Percentiles rank a stretch among this genome's conserved stretches.
Evolutionary conservation across 345 rosid species (phyloP).

Genomic region (Turnera subulata): DNA sequence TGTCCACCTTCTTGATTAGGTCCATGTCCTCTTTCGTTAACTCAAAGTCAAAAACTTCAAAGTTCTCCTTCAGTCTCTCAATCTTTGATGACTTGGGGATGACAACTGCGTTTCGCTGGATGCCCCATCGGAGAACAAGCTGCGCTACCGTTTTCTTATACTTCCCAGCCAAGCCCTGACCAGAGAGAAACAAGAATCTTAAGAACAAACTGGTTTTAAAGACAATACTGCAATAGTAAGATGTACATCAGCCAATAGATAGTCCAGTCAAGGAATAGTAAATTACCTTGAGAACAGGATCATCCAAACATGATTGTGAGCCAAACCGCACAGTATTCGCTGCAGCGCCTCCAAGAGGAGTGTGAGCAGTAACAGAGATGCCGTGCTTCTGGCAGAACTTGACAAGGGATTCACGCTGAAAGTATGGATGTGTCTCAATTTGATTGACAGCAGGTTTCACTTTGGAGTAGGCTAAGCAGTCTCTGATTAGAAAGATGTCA

Average conservation of each 20-base stretch:
- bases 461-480: slow-evolving; percentile 86
- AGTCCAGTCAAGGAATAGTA: background rate
- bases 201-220: background rate
- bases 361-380: slow-evolving; percentile 75
- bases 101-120: slow-evolving; percentile 65
- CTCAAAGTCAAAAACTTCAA: slow-evolving; percentile 57
- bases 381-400: slow-evolving; percentile 90
- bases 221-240: background rate
- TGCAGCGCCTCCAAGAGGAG: slow-evolving; percentile 75
- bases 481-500: slow-evolving; percentile 78
- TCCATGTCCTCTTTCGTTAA: slow-evolving; percentile 73
- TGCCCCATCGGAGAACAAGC: slow-evolving; percentile 73
- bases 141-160: slow-evolving; percentile 73
- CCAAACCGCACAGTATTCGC: slow-evolving; percentile 77
- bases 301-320: slow-evolving; percentile 71
- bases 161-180: slow-evolving; percentile 69
- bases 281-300: slow-evolving; percentile 64
- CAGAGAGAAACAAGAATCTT: background rate
- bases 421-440: slow-evolving; percentile 86
- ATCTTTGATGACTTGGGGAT: slow-evolving; percentile 72
- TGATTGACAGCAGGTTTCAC: slow-evolving; percentile 96
- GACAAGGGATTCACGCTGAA: slow-evolving; percentile 83
- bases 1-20: slow-evolving; percentile 48
- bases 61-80: slow-evolving; percentile 63
- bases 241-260: background rate